Percentiles rank a stretch among this genome's conserved stretches.
Conservation (phyloP, 768 basidiomycete genomes). For the Russula emetica region DNA sequence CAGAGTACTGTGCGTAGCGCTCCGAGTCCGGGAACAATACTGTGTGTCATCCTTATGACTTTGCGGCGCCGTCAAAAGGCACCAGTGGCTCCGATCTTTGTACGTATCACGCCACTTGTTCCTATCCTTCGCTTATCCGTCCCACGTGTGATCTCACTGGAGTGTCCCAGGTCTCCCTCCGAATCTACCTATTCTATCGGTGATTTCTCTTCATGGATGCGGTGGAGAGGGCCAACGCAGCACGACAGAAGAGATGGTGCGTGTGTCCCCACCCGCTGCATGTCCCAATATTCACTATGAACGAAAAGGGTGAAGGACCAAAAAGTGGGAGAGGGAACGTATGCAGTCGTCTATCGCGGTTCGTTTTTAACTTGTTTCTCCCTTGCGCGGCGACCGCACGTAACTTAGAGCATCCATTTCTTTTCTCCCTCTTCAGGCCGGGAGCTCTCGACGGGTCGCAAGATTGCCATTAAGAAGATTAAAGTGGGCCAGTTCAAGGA, state of each 20-base stretch:
- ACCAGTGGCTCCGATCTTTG: too few relatives aligned
- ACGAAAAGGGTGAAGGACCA: slow-evolving; percentile 64
- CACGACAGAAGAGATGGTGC: slow-evolving; percentile 66
- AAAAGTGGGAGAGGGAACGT: slow-evolving; percentile 89
- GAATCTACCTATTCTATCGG: background rate
- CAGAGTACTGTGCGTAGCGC: too few relatives aligned
- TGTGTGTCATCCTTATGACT: too few relatives aligned
- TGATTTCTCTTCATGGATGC: slow-evolving; percentile 55
- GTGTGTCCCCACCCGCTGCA: slow-evolving; percentile 11
- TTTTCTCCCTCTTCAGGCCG: slow-evolving; percentile 47
- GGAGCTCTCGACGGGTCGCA: slow-evolving; percentile 68
- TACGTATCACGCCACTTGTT: background rate
- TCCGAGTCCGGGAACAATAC: too few relatives aligned
- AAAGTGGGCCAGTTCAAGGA: slow-evolving; percentile 96
- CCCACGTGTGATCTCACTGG: background rate
- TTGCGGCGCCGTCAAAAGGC: too few relatives aligned
- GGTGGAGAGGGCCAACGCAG: slow-evolving; percentile 73
- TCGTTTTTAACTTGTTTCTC: slow-evolving; percentile 26
- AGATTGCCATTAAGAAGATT: slow-evolving; percentile 97
- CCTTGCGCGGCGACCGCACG: too few relatives aligned
- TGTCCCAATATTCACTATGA: background rate
- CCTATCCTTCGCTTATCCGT: background rate
- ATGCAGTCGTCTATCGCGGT: slow-evolving; percentile 95
- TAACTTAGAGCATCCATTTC: background rate
- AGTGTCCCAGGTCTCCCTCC: background rate